phyloP scores from a whole-genome alignment of 305 asterid species.

The Galium porrigens region DNA sequence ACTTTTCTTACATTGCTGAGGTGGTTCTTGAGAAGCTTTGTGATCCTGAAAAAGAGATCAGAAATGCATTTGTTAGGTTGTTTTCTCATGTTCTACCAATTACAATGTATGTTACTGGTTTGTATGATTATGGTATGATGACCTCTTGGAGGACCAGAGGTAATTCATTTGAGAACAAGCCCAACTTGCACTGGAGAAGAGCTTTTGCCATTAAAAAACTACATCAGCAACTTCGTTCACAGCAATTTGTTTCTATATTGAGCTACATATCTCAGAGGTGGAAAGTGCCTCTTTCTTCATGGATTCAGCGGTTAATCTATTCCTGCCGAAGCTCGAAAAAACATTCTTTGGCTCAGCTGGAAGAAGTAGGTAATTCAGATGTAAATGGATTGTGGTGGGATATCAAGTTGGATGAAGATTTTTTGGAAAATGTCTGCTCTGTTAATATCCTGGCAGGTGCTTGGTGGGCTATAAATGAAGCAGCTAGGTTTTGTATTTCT shows the following conservation, averaged over 20 bases:
- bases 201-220: slow-evolving; percentile 75
- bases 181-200: slow-evolving; percentile 72
- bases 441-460: slow-evolving; percentile 79
- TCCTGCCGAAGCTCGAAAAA: slow-evolving; percentile 51
- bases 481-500: slow-evolving; percentile 88
- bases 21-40: slow-evolving; percentile 69
- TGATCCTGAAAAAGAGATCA: slow-evolving; percentile 72
- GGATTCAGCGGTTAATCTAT: slow-evolving; percentile 81
- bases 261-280: slow-evolving; percentile 94
- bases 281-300: slow-evolving; percentile 83
- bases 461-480: slow-evolving; percentile 99
- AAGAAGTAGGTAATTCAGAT: slow-evolving; percentile 45
- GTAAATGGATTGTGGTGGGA: slow-evolving; percentile 58
- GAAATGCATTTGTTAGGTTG: slow-evolving; percentile 49
- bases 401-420: slow-evolving; percentile 52
- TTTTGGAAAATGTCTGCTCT: slow-evolving; percentile 58
- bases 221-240: slow-evolving; percentile 79
- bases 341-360: slow-evolving; percentile 35
- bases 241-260: slow-evolving; percentile 83
- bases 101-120: slow-evolving; percentile 58
- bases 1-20: slow-evolving; percentile 52
- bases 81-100: slow-evolving; percentile 59
- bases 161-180: slow-evolving; percentile 29
- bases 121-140: slow-evolving; percentile 40
- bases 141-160: slow-evolving; percentile 34